Base-by-base conservation (phyloP, 2,329 filamentous ascomycete genomes). In the Bipolaris sorokiniana region DNA sequence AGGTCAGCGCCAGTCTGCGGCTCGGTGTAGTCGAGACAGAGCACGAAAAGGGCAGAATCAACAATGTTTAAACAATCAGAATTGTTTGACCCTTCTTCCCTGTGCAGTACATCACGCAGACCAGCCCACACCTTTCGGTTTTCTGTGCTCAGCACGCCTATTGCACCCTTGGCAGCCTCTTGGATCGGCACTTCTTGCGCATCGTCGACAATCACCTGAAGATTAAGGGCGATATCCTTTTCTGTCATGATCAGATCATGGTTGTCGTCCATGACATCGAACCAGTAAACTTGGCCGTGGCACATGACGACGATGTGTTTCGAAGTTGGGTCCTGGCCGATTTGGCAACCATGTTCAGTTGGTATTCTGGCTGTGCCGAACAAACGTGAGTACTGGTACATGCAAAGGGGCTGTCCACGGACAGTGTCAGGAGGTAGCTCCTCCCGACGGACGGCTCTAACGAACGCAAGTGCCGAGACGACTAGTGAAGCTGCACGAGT, bases 271-370 rank as follows among this genome's bases (percentile, higher is more conserved):
- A 99, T 82, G 1, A 97, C 93, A 76, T 99, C 95, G 69, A 99
- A 99, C 94, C 94, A 98, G 78, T 99, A 99, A 71, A 98, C 93
- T 66, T 99, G 95, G 1, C 95, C 95, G 63, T 94, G 91, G 72
- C 92, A 96, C 78, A 98, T 84, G 41, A 98, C 92, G 9, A 97
- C 90, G 36, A 99, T 83, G 75, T 99, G 95, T 78, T 92, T 96
- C 3, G 94, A 91, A n/a, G 88, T 86, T 0, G 92, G 90, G 69
- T 98, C 93, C 74, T 98, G 93, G 62, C 93, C 92, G 69, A 99
- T 98, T 67, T 97, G 90, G 74, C 95, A 99, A 5, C 95, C 95
- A 72, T 95, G 89, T 28, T 96, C 91, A 0, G 94, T 98, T 0
- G 95, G 95, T 7, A 99, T 91, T 64, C 95, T 87, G 44, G 95